phyloP scores from a whole-genome alignment of 1,284 basidiomycete species.

The Coniferiporia weirii region DNA sequence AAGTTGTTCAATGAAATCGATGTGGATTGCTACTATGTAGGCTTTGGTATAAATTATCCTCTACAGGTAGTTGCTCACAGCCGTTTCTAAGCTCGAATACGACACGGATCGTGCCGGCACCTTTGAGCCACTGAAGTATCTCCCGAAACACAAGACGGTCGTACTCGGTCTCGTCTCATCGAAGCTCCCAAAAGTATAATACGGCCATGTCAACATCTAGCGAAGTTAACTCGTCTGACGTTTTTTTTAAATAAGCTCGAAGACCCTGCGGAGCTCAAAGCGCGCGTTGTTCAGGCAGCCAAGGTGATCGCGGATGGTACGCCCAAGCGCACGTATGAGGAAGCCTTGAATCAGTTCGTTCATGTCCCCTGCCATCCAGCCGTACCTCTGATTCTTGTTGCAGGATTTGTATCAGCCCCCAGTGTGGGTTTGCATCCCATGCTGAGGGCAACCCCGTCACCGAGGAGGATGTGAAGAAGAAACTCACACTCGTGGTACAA shows the following conservation, averaged over 20 bases:
- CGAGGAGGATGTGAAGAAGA: constrained; percentile 25
- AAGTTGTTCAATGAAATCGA: constrained; percentile 71
- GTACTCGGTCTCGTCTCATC: constrained; percentile 74
- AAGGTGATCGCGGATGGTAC: constrained; percentile 48
- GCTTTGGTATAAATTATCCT: constrained; percentile 21
- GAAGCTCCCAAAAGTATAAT: constrained; percentile 53
- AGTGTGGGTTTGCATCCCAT: constrained; percentile 34
- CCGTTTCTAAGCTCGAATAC: constrained; percentile 56
- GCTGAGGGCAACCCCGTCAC: constrained; percentile 27
- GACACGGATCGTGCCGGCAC: constrained; percentile 70
- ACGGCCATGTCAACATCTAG: constrained; percentile 2
- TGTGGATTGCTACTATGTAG: constrained; percentile 70
- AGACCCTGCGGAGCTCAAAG: constrained; percentile 50
- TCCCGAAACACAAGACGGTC: constrained; percentile 63
- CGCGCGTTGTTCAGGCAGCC: constrained; percentile 61
- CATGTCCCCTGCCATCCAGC: not conserved
- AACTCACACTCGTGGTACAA: constrained; percentile 25
- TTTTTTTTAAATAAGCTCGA: constrained; percentile 51
- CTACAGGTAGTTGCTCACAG: constrained; percentile 3
- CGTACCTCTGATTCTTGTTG: not conserved
- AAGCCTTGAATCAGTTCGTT: constrained; percentile 56
- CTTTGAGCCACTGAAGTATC: constrained; percentile 60
- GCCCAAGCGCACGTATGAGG: constrained; percentile 46
- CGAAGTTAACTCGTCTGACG: not conserved
- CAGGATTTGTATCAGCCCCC: constrained; percentile 29